Evolutionary conservation across 2,329 filamentous ascomycete genomes (phyloP), one percentile per base, ranked within the genome.

Genomic region (Pyrenophora teres): DNA sequence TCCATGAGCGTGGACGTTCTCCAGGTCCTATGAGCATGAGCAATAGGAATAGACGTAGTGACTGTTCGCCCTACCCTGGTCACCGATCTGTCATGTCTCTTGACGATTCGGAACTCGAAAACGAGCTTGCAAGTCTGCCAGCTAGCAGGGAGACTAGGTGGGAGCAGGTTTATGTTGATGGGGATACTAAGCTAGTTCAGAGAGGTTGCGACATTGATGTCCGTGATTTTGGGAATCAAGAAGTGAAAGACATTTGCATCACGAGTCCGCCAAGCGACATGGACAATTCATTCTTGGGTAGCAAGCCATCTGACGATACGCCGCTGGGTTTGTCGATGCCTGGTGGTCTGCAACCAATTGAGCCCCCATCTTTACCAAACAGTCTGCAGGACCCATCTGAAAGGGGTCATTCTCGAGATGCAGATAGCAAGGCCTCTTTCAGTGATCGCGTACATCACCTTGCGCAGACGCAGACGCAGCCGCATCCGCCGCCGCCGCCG

Each of bases 161-260:
- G 71, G 71, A 76, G 48, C 69, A 72, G 40, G 58, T 76, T 4
- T 74, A 76, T 32, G 64, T 74, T 2, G 73, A 75, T 37, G 71
- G 72, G 3, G 68, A 74, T 39, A 71, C 70, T 0, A 70, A 72
- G 46, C 62, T 74, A 3, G 70, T 75, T 4, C 68, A 73, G 32
- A 51, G 69, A 39, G 66, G 64, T 5, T 63, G 65, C 6, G 69
- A 67, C 13, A 60, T 71, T 16, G 63, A 68, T 23, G 62, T 65
- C 19, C 69, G 67, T 40, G 68, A 73, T 19, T 74, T 70, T 47
- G 61, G 62, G 4, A 52, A 52, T 9, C 65, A 69, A 35, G 70
- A 73, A 35, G 56, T 60, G 4, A 71, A 71, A 40, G 69, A 70
- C n/a, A 61, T 73, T 1, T 72, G 68, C 49, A 67, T 74, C 18